phyloP scores from a whole-genome alignment of 2,329 filamentous ascomycete genomes.

The Gnomoniopsis smithogilvyi region DNA sequence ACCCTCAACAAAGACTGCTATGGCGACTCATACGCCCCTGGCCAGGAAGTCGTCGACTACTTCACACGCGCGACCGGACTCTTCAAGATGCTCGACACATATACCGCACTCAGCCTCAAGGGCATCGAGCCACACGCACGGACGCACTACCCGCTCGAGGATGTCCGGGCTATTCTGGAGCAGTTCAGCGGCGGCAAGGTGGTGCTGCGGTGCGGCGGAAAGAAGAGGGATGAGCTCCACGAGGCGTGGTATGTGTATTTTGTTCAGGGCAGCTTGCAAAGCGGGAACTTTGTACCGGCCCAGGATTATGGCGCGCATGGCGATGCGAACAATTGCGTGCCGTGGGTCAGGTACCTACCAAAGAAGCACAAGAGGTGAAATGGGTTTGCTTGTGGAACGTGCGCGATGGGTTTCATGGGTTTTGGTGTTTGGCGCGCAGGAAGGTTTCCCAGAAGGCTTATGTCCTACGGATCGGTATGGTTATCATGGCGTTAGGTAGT shows the following conservation, averaged over 20 bases:
- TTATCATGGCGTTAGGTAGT: neutral
- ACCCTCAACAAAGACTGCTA: slow-evolving; percentile 66
- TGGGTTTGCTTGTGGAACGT: neutral
- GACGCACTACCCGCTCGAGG: slow-evolving; percentile 39
- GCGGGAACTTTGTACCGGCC: slow-evolving; percentile 44
- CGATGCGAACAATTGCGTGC: slow-evolving; percentile 36
- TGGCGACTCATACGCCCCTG: slow-evolving; percentile 42
- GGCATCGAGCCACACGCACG: slow-evolving; percentile 34
- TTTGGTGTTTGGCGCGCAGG: neutral
- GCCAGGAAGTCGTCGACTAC: slow-evolving; percentile 44
- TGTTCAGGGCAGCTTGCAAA: slow-evolving; percentile 48
- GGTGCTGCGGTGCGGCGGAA: slow-evolving; percentile 39
- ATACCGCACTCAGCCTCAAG: slow-evolving; percentile 33
- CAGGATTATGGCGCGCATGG: slow-evolving; percentile 33
- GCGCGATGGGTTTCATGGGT: neutral
- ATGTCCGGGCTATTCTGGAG: slow-evolving; percentile 40
- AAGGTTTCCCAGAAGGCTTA: too few relatives aligned
- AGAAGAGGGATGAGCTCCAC: slow-evolving; percentile 37
- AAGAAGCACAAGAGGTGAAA: slow-evolving; percentile 28
- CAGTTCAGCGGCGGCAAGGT: slow-evolving; percentile 41
- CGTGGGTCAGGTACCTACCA: slow-evolving; percentile 37
- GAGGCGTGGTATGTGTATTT: slow-evolving; percentile 54
- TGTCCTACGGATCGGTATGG: neutral
- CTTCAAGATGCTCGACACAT: slow-evolving; percentile 41
- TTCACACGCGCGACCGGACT: slow-evolving; percentile 39